phyloP scores from a whole-genome alignment of 2,329 filamentous ascomycete genomes.

The Cladobotryum protrusum region DNA sequence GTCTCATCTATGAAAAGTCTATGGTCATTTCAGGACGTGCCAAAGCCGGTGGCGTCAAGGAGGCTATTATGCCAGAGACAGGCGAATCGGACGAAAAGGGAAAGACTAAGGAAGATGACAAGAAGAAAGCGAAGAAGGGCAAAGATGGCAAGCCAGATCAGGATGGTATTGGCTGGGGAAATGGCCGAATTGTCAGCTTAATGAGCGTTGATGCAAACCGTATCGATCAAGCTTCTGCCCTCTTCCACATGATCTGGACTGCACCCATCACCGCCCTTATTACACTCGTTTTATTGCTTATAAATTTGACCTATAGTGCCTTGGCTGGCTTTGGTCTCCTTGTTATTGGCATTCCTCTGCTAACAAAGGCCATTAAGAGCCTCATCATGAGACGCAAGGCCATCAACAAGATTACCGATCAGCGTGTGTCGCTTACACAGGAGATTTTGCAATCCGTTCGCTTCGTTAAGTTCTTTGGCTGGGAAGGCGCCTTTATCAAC shows the following conservation, averaged over 20 bases:
- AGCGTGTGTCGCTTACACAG: slow-evolving; percentile 83
- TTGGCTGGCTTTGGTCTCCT: slow-evolving; percentile 82
- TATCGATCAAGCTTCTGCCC: slow-evolving; percentile 77
- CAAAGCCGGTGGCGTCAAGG: slow-evolving; percentile 65
- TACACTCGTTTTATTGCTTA: slow-evolving; percentile 69
- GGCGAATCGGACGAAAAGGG: slow-evolving; percentile 43
- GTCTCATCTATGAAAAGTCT: slow-evolving; percentile 84
- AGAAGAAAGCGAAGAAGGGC: slow-evolving; percentile 28
- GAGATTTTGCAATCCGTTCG: slow-evolving; percentile 87
- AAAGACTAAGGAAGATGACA: slow-evolving; percentile 31
- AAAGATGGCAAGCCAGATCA: slow-evolving; percentile 35
- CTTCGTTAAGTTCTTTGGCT: slow-evolving; percentile 95
- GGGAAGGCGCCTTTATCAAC: slow-evolving; percentile 81
- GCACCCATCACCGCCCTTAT: slow-evolving; percentile 72
- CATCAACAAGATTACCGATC: slow-evolving; percentile 93
- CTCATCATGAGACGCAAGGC: slow-evolving; percentile 67
- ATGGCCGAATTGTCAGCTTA: slow-evolving; percentile 83
- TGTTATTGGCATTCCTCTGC: slow-evolving; percentile 67
- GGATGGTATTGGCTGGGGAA: slow-evolving; percentile 75
- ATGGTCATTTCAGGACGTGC: slow-evolving; percentile 85
- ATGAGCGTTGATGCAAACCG: slow-evolving; percentile 96
- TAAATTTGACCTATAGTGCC: slow-evolving; percentile 88
- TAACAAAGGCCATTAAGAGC: slow-evolving; percentile 70
- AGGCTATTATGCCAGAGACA: slow-evolving; percentile 24
- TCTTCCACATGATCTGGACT: slow-evolving; percentile 91